Percentiles rank a stretch among this genome's conserved stretches.
These are phyloP conservation scores for Cucurbita pepo DNA, from an alignment of 306 rosid species.

Conservation along the genomic window DNA sequence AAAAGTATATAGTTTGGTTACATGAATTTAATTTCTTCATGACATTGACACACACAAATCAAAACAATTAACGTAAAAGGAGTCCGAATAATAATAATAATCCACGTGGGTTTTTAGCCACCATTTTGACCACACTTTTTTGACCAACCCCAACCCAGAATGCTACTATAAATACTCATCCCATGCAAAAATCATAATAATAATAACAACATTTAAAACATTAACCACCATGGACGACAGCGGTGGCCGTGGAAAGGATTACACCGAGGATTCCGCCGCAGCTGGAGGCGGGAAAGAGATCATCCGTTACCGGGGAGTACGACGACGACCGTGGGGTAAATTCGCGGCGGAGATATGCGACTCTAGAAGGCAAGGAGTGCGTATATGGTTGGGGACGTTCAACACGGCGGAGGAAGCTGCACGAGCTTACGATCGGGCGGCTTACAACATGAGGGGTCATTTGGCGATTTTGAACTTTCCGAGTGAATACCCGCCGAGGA, in stretches of 20 bases:
- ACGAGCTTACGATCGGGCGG: constrained; percentile 81
- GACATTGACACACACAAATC: not conserved
- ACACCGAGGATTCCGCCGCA: not conserved
- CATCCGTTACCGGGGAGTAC: constrained; percentile 45
- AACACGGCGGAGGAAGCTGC: constrained; percentile 92
- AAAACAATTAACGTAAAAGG: not conserved
- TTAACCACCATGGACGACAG: not conserved
- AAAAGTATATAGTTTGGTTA: not conserved
- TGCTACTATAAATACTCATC: not conserved
- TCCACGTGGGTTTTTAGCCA: not conserved
- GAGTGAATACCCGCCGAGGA: constrained; percentile 23
- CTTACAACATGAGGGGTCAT: constrained; percentile 73
- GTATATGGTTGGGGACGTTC: constrained; percentile 83
- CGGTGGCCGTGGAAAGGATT: not conserved
- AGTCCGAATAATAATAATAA: not conserved
- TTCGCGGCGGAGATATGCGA: constrained; percentile 92
- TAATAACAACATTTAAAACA: not conserved
- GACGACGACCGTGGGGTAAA: constrained; percentile 81
- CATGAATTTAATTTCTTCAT: not conserved
- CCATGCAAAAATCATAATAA: not conserved
- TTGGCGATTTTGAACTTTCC: constrained; percentile 80
- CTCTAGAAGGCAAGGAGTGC: constrained; percentile 47
- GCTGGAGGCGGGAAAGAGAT: not conserved
- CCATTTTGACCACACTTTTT: too few species aligned
- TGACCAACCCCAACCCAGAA: too few species aligned